A percentile compares a stretch with the other conserved stretches of the same genome.
Evolutionary conservation across 108 stramenopile genomes (phyloP).

Genomic region (Discostella pseudostelligera): DNA sequence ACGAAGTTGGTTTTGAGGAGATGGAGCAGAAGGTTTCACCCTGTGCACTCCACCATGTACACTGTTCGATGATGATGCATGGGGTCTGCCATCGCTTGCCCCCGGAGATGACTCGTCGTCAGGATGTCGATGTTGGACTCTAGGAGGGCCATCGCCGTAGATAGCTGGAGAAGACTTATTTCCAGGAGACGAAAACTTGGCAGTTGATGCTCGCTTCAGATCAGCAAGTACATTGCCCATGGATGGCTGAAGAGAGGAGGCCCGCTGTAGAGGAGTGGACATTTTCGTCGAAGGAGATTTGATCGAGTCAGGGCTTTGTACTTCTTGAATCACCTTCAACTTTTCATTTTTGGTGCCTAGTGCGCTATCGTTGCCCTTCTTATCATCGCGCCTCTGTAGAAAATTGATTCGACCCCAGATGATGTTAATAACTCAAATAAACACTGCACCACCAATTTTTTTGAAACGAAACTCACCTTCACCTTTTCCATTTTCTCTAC

Average conservation of each 20-base stretch:
- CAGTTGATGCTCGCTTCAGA: constrained; percentile 19
- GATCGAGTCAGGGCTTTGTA: not conserved
- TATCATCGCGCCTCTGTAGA: constrained; percentile 35
- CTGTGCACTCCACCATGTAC: not conserved
- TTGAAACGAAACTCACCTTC: constrained; percentile 41
- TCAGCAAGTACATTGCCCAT: constrained; percentile 36
- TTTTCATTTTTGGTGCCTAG: constrained; percentile 10
- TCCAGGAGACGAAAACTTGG: constrained; percentile 1
- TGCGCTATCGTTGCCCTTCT: constrained; percentile 22
- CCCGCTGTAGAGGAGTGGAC: not conserved
- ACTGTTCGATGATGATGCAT: not conserved
- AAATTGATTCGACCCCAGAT: constrained; percentile 1
- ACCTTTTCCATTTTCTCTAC: constrained; percentile 68
- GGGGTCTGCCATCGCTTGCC: no score
- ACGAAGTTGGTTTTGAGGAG: not conserved
- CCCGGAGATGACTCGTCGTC: not conserved
- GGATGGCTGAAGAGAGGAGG: constrained; percentile 32
- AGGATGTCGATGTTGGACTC: constrained; percentile 3
- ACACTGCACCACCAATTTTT: no score
- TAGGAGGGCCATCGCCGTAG: constrained; percentile 1
- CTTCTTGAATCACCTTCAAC: constrained; percentile 22
- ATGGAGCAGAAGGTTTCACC: not conserved
- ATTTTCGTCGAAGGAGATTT: constrained; percentile 8
- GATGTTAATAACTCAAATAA: not conserved
- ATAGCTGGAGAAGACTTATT: not conserved